phyloP scores from a whole-genome alignment of 345 rosid genomes.

The Syzygium grande region DNA sequence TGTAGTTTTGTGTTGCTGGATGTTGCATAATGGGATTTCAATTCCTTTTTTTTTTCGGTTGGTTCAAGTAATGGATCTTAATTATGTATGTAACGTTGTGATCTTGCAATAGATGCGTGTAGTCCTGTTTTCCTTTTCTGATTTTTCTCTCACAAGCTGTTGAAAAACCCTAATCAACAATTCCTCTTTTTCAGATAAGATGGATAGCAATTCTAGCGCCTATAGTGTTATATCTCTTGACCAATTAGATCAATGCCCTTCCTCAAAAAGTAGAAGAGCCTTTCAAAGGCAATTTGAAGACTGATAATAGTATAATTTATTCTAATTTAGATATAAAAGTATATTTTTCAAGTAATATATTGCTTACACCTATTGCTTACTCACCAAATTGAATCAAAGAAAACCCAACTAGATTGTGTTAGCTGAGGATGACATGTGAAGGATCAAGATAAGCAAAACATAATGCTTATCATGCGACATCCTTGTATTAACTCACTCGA shows the following conservation, averaged over 20 bases:
- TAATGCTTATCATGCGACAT: no score
- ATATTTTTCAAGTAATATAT: background rate
- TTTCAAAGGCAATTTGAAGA: background rate
- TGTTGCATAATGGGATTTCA: background rate
- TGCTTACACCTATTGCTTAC: background rate
- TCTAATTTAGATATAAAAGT: background rate
- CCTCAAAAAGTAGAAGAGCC: background rate
- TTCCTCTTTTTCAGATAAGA: background rate
- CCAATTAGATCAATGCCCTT: background rate
- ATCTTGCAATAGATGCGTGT: background rate
- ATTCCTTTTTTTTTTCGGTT: background rate
- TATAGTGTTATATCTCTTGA: background rate
- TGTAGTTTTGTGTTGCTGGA: background rate
- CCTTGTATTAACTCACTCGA: no score
- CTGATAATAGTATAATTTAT: background rate
- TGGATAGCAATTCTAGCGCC: background rate
- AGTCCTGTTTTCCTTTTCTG: background rate
- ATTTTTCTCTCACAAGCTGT: background rate
- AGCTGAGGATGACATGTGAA: background rate
- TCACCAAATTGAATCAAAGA: background rate
- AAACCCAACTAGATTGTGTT: background rate
- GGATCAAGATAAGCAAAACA: background rate
- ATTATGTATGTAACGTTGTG: background rate
- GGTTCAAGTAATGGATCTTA: background rate
- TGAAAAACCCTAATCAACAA: background rate